A percentile compares a stretch with the other conserved stretches of the same genome.
These are phyloP conservation scores for Pelargonium cotyledonis DNA, from an alignment of 441 rosid species.

Conservation along the genomic window DNA sequence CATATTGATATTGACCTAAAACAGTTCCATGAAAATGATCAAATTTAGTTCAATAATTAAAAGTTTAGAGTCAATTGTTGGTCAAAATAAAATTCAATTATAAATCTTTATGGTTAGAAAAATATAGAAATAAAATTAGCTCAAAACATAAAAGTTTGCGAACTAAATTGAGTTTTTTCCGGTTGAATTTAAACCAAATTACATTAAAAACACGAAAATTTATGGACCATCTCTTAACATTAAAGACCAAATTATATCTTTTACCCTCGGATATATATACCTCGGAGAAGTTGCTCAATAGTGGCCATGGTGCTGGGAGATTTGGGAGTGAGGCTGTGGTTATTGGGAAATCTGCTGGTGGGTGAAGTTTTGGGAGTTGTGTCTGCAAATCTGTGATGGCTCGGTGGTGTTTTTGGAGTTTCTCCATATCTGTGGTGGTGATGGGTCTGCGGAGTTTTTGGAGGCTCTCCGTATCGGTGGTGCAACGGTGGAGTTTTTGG, in stretches of 20 bases:
- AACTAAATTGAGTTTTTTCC: too few relatives aligned
- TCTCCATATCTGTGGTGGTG: slow-evolving; percentile 25
- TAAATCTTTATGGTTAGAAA: too few relatives aligned
- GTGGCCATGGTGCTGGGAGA: slow-evolving; percentile 22
- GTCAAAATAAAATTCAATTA: too few relatives aligned
- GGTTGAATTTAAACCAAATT: too few relatives aligned
- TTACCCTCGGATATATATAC: slow-evolving; percentile 26
- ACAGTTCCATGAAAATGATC: too few relatives aligned
- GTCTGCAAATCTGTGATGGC: neutral
- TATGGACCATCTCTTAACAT: too few relatives aligned
- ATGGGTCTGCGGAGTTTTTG: neutral
- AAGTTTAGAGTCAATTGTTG: too few relatives aligned
- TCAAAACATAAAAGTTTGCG: too few relatives aligned
- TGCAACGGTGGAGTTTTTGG: neutral
- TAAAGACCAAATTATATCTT: neutral
- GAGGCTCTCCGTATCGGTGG: neutral
- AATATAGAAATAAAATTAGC: too few relatives aligned
- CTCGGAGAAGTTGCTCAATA: slow-evolving; percentile 42
- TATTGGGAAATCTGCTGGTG: neutral
- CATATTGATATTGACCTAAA: too few relatives aligned
- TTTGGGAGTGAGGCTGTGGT: neutral
- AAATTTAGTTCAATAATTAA: too few relatives aligned
- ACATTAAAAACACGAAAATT: too few relatives aligned
- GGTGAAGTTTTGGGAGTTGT: neutral
- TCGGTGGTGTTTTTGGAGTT: slow-evolving; percentile 21